These are phyloP conservation scores for Fusarium sambucinum DNA, from an alignment of 2,329 filamentous ascomycete species.

Conservation along the genomic window DNA sequence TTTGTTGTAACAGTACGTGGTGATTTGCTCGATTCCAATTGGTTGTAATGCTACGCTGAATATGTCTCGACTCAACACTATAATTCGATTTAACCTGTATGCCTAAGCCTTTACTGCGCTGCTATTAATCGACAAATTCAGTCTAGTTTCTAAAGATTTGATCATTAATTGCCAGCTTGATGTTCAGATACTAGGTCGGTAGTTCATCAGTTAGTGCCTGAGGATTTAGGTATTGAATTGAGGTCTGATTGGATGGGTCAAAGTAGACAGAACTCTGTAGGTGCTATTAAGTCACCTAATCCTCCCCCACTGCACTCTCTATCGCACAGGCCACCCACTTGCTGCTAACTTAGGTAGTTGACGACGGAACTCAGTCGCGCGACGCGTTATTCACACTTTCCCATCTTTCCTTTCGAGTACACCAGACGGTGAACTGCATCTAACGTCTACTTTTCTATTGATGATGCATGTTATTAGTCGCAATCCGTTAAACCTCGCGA, in stretches of 20 bases:
- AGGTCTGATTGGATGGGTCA: neutral
- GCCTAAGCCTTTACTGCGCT: neutral
- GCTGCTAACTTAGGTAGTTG: constrained; percentile 14
- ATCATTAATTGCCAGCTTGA: neutral
- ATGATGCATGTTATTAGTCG: constrained; percentile 28
- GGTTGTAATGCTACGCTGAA: constrained; percentile 1
- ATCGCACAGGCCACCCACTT: constrained; percentile 18
- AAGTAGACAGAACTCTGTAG: neutral
- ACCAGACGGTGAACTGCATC: constrained; percentile 14
- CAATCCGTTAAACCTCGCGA: constrained; percentile 10
- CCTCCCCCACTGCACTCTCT: neutral
- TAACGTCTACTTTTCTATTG: constrained; percentile 7
- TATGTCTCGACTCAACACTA: neutral
- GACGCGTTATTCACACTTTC: constrained; percentile 45
- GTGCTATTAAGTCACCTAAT: neutral
- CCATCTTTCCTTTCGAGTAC: constrained; percentile 37
- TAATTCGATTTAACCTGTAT: neutral
- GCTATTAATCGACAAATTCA: neutral
- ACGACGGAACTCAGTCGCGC: constrained; percentile 35
- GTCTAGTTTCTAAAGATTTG: neutral
- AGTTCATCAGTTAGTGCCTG: neutral
- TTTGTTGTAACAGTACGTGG: constrained; percentile 9
- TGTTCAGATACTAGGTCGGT: neutral
- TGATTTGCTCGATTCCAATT: constrained; percentile 8
- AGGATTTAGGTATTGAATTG: neutral